Evolutionary conservation across 768 basidiomycete species (phyloP), one percentile per base, ranked within the genome.

Genomic region (Terana coerulea): DNA sequence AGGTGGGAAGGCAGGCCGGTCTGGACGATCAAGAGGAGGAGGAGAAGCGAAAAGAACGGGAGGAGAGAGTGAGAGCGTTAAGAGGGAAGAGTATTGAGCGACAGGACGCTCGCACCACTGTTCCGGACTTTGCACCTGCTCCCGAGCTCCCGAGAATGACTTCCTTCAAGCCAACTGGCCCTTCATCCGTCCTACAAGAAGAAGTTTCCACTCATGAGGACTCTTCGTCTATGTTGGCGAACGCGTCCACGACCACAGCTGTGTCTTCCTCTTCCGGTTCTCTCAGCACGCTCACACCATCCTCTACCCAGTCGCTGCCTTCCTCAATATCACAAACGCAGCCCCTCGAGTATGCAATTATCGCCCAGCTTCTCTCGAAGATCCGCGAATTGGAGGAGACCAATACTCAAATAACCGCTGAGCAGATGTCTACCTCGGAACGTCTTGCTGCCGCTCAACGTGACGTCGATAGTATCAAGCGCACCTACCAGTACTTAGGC

Each of bases 311-410:
- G 60, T 40, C 59, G 57, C 46, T 56, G 9, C 17, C 26, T 9
- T 10, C 37, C 31, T 39, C 55, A 30, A 58, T 56, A 3, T 9
- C 28, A 3, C 53, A 33, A 6, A 26, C 56, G 0, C 52, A 21
- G 3, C 44, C 52, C 3, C 47, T 52, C n/a, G 66, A 80, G 74
- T 57, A 70, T 66, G 56, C 73, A 3, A 59, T 92, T 47, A 77
- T 91, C n/a, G 72, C 80, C 9, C 84, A 88, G 62, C 77, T 92
- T 6, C 68, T 91, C 36, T 62, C 70, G 14, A 92, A 92, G 69
- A 86, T 92, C 45, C 73, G 76, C 41, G 89, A 92, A 63, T 74
- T 92, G 1, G 88, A 92, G 60, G 76, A 82, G 33, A 79, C 86
- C 2, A 92, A 92, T 57, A 55, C 69, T 6, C 77, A 79, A 49